A percentile compares a stretch with the other conserved stretches of the same genome.
Evolutionary conservation across 306 rosid species (phyloP).

Genomic region (Vigna trinervia): DNA sequence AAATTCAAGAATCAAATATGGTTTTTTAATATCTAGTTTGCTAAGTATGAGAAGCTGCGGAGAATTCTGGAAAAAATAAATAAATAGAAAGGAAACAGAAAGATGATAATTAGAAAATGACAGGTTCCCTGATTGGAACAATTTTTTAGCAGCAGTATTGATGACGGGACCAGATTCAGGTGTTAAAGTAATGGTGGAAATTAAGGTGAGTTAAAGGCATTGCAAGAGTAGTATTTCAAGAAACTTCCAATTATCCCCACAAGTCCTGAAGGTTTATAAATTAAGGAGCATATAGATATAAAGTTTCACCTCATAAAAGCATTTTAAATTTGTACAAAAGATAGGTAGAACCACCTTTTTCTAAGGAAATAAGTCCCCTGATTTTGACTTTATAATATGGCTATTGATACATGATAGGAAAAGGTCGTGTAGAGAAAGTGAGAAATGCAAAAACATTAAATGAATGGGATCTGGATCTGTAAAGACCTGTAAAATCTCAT

Average conservation of each 20-base stretch:
- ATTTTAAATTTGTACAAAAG: neutral
- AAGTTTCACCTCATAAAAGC: neutral
- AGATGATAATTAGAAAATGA: neutral
- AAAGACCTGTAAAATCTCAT: neutral
- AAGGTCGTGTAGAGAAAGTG: neutral
- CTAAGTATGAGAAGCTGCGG: neutral
- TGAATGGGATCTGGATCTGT: neutral
- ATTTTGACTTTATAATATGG: neutral
- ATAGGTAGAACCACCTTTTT: neutral
- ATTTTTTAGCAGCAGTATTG: neutral
- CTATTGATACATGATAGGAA: neutral
- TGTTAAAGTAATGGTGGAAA: neutral
- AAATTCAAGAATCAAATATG: neutral
- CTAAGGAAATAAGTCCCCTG: neutral
- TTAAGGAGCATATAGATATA: neutral
- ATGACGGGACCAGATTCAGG: neutral
- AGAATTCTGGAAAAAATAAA: neutral
- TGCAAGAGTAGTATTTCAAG: neutral
- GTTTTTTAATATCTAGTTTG: neutral
- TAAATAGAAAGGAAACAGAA: neutral
- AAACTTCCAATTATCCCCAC: neutral
- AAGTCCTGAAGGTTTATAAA: neutral
- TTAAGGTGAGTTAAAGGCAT: neutral
- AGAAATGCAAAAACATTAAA: too few species aligned
- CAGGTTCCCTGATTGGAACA: neutral